Conservation (phyloP, 768 basidiomycete genomes). For the Lactifluus pinguis region DNA sequence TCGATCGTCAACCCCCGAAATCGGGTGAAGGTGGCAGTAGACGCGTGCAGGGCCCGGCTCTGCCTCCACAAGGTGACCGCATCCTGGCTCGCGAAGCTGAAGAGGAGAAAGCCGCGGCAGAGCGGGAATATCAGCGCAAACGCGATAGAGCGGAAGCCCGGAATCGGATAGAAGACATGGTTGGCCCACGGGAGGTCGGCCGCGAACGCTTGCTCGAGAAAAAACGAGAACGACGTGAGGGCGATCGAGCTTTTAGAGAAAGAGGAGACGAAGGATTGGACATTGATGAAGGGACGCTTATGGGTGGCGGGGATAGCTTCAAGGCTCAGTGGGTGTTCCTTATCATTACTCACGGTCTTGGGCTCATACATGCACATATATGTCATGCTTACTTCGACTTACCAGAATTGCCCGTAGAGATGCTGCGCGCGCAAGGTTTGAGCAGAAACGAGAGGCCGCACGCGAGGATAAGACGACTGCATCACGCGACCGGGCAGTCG, state of each 20-base stretch:
- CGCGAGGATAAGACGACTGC: conserved; percentile 44
- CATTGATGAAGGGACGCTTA: conserved; percentile 64
- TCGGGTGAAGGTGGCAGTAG: conserved; percentile 22
- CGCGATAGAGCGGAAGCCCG: conserved; percentile 56
- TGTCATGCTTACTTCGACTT: background rate
- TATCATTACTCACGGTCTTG: background rate
- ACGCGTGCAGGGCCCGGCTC: conserved; percentile 54
- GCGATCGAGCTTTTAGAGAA: conserved; percentile 62
- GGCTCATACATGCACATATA: background rate
- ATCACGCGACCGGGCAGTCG: conserved; percentile 33
- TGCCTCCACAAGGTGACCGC: conserved; percentile 62
- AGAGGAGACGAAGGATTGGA: conserved; percentile 73
- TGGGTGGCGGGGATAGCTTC: conserved; percentile 83
- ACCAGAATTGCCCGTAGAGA: conserved; percentile 67
- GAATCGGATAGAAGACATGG: conserved; percentile 65
- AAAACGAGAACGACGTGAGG: conserved; percentile 64
- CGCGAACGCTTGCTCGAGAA: conserved; percentile 83
- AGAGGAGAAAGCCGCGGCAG: conserved; percentile 42
- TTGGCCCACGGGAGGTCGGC: conserved; percentile 74
- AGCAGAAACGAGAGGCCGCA: conserved; percentile 36
- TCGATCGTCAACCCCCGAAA: conserved; percentile 15
- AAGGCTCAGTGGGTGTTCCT: conserved; percentile 50
- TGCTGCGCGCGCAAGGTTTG: conserved; percentile 53
- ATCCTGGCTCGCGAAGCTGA: conserved; percentile 58
- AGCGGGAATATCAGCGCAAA: conserved; percentile 54